phyloP scores from a whole-genome alignment of 768 basidiomycete genomes.

The Pulveroboletus frians region DNA sequence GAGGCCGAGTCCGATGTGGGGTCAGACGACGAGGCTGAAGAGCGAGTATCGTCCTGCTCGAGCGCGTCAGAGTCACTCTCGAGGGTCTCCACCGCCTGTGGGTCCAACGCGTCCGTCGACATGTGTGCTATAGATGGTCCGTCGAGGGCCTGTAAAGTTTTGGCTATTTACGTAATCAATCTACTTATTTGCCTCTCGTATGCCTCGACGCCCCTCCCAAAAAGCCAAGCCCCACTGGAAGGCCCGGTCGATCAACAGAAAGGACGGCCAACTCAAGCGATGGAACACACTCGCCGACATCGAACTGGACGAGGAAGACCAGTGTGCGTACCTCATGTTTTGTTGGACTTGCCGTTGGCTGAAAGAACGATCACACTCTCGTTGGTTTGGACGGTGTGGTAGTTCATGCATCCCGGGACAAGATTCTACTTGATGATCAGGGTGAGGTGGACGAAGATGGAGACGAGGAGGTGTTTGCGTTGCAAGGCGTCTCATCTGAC shows the following conservation, averaged over 20 bases:
- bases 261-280: constrained; percentile 50
- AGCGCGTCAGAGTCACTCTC: constrained; percentile 1
- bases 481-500: constrained; percentile 48
- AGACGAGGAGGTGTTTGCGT: constrained; percentile 72
- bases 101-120: constrained; percentile 1
- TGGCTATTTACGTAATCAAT: constrained; percentile 16
- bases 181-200: constrained; percentile 16
- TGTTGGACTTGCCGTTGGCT: not conserved
- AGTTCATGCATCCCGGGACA: constrained; percentile 76
- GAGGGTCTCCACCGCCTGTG: not conserved
- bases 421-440: constrained; percentile 70
- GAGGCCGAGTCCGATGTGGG: constrained; percentile 2
- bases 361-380: not conserved
- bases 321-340: constrained; percentile 47
- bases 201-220: constrained; percentile 42
- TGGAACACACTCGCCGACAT: constrained; percentile 69
- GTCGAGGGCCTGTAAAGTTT: too few species aligned
- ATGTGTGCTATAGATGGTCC: too few species aligned
- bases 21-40: not conserved
- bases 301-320: constrained; percentile 72
- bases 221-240: constrained; percentile 33
- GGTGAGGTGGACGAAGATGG: constrained; percentile 44
- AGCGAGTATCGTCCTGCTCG: not conserved
- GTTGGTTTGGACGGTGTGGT: not conserved
- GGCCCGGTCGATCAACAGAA: constrained; percentile 46